These are phyloP conservation scores for Leccinum barrowsii DNA, from an alignment of 768 basidiomycete genomes.

Conservation along the genomic window DNA sequence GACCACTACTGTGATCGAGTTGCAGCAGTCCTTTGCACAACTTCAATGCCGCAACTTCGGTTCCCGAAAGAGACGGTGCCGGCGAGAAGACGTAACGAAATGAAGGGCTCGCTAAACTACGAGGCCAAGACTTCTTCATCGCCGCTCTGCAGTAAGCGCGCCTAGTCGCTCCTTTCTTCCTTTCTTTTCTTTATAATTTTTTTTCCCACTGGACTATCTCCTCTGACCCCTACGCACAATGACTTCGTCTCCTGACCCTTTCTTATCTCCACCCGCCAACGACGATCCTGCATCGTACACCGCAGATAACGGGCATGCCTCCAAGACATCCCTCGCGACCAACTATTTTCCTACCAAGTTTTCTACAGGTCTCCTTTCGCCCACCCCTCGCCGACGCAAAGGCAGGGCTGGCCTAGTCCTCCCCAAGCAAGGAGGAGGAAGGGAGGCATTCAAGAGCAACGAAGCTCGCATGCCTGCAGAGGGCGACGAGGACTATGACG, in stretches of 20 bases:
- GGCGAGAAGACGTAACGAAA: neutral
- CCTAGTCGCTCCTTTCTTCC: neutral
- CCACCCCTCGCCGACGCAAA: constrained; percentile 37
- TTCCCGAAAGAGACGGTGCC: too few species aligned
- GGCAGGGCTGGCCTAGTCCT: constrained; percentile 33
- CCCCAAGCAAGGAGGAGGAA: constrained; percentile 66
- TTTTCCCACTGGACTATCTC: constrained; percentile 21
- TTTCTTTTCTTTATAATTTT: neutral
- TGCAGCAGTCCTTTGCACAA: too few species aligned
- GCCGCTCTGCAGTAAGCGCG: neutral
- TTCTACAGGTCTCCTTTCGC: constrained; percentile 43
- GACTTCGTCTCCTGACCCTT: neutral
- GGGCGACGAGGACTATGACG: constrained; percentile 56
- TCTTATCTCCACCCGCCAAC: constrained; percentile 8
- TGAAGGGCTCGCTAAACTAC: neutral
- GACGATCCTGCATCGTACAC: neutral
- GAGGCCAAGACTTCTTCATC: too few species aligned
- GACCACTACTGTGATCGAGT: too few species aligned
- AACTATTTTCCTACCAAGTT: constrained; percentile 81
- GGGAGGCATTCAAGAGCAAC: constrained; percentile 58
- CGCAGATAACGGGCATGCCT: neutral
- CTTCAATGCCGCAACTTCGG: too few species aligned
- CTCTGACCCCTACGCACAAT: constrained; percentile 20
- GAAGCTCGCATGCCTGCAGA: constrained; percentile 51
- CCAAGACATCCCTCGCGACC: constrained; percentile 45